Evolutionary conservation across 768 basidiomycete species (phyloP), one percentile per base, ranked within the genome.

Genomic region (Lentinula raphanica): DNA sequence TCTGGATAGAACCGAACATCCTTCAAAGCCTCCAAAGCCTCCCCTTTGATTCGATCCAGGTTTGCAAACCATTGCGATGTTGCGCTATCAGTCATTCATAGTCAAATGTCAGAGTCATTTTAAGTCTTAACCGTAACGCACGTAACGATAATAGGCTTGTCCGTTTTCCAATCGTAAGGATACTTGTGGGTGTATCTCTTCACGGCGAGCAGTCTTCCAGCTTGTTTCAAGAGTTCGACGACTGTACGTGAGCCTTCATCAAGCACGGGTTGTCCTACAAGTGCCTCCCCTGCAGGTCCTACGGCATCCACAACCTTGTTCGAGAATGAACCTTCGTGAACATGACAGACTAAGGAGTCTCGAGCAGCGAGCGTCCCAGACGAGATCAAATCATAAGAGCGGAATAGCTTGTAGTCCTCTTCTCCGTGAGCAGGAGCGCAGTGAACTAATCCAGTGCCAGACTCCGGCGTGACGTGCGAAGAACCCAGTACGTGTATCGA

Each of bases 61-160:
- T 96, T 91, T 3, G 95, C 94, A 67, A 99, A 99, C 96, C 96
- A 99, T 64, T 98, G 96, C 0, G 91, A 92, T 1, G 95, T 98
- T 0, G 94, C 92, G 15, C 92, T 92, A 62, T 5, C 51, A 5
- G n/a, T 19, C 58, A 44, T 23, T 49, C 32, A 57, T 9, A n/a
- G 19, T 12, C 31, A 25, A 45, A 44, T 27, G 29, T 39, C 21
- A 13, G 12, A 23, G 28, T 25, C 8, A 31, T 17, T 29, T 11
- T 49, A 38, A 49, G 13, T 28, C 13, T 36, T 27, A 3, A 48
- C 3, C 27, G 25, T 23, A 17, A 70, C 86, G 61, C 66, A 94
- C 92, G 88, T 87, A 61, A 93, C 82, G 64, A 98, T 95, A 66
- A 98, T 86, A 0, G 96, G 95, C 65, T 92, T 76, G 62, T 94